Base-by-base conservation (phyloP, 495 filamentous ascomycete genomes). In the Penicillium arizonense region DNA sequence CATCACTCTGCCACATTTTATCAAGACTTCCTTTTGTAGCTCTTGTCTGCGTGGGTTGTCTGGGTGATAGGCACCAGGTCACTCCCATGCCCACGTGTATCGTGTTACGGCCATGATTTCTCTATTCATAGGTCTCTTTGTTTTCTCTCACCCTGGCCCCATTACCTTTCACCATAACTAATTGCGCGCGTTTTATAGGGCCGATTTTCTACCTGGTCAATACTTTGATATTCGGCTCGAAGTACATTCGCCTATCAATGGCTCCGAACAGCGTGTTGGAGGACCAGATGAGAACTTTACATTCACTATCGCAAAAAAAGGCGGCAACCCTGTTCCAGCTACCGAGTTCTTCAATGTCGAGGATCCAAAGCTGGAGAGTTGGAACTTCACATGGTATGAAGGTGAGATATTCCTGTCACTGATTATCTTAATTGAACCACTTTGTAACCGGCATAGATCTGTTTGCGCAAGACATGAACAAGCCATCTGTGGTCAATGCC, bases 181-280 rank as follows among this genome's bases (percentile, higher is more conserved):
- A 39, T n/a, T 36, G 53, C 14, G 28, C 13, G 9, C 5, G 13
- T 8, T 23, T 16, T 23, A 6, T 26, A 79, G 76, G 50, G 72
- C 74, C 33, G 87, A 90, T 57, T 89, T 90, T 74, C 76, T 90
- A 0, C 77, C 87, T 3, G 87, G 87, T 23, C 86, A 89, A 64
- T 82, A 78, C 59, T 90, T 90, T 59, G 87, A 90, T 64, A 82
- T 90, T 50, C 83, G 87, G 21, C 77, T 90, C 23, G 87, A 90
- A 66, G 80, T 90, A 32, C 87, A 90, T 58, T 87, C 87, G 3
- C 87, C 87, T 2, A 71, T 85, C 64, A 90, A 90, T 67, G 87
- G 87, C 34, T 87, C 84, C 18, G 84, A 90, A 66, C 84, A 84
- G 11, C 80, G 75, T 52, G 80, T 75, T 41, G 71, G 77, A 44